These are phyloP conservation scores for Epichloe sibirici DNA, from an alignment of 2,329 filamentous ascomycete genomes.

Conservation along the genomic window DNA sequence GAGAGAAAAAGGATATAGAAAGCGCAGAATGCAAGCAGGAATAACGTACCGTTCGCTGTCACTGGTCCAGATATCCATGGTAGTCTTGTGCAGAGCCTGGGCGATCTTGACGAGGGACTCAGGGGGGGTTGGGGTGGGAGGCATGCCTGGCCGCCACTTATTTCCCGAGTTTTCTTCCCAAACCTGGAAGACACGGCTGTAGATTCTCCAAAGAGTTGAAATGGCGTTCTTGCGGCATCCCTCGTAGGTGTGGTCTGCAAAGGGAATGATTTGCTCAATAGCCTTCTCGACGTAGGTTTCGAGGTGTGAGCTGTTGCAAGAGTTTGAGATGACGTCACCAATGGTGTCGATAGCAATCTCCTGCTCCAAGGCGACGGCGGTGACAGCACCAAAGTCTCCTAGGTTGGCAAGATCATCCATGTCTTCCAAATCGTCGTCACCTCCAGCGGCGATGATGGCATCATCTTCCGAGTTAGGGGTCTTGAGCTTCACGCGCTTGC, in stretches of 20 bases:
- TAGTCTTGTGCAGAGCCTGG: slow-evolving; percentile 73
- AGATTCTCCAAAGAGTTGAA: slow-evolving; percentile 84
- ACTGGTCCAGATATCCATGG: slow-evolving; percentile 74
- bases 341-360: slow-evolving; percentile 94
- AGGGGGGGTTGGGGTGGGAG: slow-evolving; percentile 63
- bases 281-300: slow-evolving; percentile 82
- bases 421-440: slow-evolving; percentile 42
- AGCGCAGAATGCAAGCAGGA: not conserved
- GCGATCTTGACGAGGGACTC: slow-evolving; percentile 74
- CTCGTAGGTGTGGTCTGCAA: slow-evolving; percentile 83
- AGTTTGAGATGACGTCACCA: slow-evolving; percentile 82
- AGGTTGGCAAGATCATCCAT: slow-evolving; percentile 72
- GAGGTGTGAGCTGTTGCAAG: slow-evolving; percentile 58
- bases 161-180: slow-evolving; percentile 61
- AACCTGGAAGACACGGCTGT: slow-evolving; percentile 79
- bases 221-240: slow-evolving; percentile 87
- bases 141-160: slow-evolving; percentile 85
- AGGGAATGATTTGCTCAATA: slow-evolving; percentile 65
- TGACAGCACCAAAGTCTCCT: slow-evolving; percentile 74
- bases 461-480: slow-evolving; percentile 40
- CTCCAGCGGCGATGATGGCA: slow-evolving; percentile 41
- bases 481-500: slow-evolving; percentile 77
- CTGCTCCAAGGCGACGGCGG: slow-evolving; percentile 86
- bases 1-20: slow-evolving; percentile 3
- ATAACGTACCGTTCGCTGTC: slow-evolving; percentile 82